Evolutionary conservation across 1,139 yeast genomes (phyloP).

Genomic region (Candida anutae): DNA sequence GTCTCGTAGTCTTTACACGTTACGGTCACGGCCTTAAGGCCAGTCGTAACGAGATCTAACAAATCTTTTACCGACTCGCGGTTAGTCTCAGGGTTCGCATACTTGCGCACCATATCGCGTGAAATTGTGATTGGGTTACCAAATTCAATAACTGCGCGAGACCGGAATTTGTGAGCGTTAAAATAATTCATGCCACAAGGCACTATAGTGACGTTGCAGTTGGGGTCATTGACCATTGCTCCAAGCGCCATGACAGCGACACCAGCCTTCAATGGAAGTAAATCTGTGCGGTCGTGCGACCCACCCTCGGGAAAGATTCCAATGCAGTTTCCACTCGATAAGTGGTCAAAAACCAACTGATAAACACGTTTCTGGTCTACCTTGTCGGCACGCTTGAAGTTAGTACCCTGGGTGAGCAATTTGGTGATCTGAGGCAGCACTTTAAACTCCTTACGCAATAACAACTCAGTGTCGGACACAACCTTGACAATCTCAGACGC

Average conservation of each 20-base stretch:
- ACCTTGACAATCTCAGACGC: constrained; percentile 65
- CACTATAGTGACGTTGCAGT: constrained; percentile 43
- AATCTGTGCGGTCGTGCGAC: constrained; percentile 32
- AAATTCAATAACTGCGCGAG: constrained; percentile 41
- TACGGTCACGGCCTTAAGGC: constrained; percentile 25
- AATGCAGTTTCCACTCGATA: constrained; percentile 70
- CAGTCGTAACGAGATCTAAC: constrained; percentile 18
- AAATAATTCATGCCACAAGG: constrained; percentile 44
- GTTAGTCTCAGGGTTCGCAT: constrained; percentile 55
- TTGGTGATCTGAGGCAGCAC: constrained; percentile 32
- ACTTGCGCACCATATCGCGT: constrained; percentile 48
- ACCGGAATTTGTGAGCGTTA: constrained; percentile 38
- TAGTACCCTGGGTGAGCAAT: constrained; percentile 45
- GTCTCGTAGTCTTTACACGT: constrained; percentile 28
- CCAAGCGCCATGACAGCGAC: constrained; percentile 46
- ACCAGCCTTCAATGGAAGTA: constrained; percentile 39
- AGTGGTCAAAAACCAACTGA: constrained; percentile 72
- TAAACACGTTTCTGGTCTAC: constrained; percentile 83
- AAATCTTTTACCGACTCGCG: constrained; percentile 57
- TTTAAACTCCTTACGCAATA: constrained; percentile 69
- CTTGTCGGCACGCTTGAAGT: constrained; percentile 68
- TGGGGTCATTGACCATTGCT: constrained; percentile 52
- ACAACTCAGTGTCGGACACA: constrained; percentile 64
- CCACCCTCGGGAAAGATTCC: constrained; percentile 95
- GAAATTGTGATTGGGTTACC: constrained; percentile 37